Percentiles rank a stretch among this genome's conserved stretches.
phyloP scores from a whole-genome alignment of 768 basidiomycete genomes.

The Macrolepiota dolichaula region DNA sequence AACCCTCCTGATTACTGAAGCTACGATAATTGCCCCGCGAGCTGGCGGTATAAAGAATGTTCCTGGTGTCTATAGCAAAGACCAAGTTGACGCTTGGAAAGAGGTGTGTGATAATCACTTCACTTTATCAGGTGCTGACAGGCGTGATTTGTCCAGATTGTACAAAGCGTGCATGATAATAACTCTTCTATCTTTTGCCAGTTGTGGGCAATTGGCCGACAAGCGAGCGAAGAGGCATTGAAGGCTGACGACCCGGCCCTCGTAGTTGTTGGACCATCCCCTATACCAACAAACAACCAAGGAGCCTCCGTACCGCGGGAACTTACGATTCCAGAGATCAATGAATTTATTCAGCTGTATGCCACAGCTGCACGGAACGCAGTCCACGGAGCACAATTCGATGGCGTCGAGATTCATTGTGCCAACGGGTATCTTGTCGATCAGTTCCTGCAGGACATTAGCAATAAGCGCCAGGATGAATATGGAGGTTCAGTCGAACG shows the following conservation, averaged over 20 bases:
- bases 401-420: slow-evolving; percentile 47
- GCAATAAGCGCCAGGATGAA: slow-evolving; percentile 42
- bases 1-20: slow-evolving; percentile 57
- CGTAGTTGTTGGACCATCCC: not conserved
- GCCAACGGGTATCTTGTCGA: slow-evolving; percentile 44
- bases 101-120: slow-evolving; percentile 24
- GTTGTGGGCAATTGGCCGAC: too few species aligned
- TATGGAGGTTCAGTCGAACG: slow-evolving; percentile 62
- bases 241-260: not conserved
- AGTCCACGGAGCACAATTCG: slow-evolving; percentile 62
- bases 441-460: slow-evolving; percentile 27
- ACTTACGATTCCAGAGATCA: slow-evolving; percentile 43
- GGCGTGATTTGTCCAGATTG: too few species aligned
- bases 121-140: not conserved
- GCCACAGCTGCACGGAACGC: slow-evolving; percentile 44
- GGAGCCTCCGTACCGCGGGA: slow-evolving; percentile 28
- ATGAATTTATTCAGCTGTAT: slow-evolving; percentile 44
- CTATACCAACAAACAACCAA: slow-evolving; percentile 13
- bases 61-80: slow-evolving; percentile 43
- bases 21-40: slow-evolving; percentile 44
- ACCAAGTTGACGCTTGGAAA: slow-evolving; percentile 53
- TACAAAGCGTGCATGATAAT: too few species aligned
- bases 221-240: too few species aligned
- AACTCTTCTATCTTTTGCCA: too few species aligned
- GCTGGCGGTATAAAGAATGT: slow-evolving; percentile 27